Conservation (phyloP, 768 basidiomycete species). For the Suillus subaureus region DNA sequence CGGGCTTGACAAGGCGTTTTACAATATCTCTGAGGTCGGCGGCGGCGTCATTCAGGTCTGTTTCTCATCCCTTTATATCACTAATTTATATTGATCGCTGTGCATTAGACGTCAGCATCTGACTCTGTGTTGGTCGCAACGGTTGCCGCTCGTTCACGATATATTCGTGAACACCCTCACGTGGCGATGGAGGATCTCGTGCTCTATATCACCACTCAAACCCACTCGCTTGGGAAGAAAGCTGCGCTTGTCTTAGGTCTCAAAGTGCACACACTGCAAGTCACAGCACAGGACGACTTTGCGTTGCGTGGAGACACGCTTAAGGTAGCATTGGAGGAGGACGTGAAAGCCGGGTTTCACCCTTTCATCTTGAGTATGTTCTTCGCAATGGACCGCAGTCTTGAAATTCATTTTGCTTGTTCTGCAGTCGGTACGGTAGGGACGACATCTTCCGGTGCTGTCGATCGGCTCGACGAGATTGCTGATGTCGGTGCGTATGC, state of each 20-base stretch:
- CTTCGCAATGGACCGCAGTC: neutral
- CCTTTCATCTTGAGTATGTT: conserved; percentile 79
- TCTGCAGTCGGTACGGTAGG: conserved; percentile 82
- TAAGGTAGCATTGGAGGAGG: conserved; percentile 62
- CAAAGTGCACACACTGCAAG: conserved; percentile 69
- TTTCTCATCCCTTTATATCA: neutral
- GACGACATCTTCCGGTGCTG: conserved; percentile 87
- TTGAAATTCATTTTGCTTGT: neutral
- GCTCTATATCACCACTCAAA: conserved; percentile 88
- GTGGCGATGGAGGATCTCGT: conserved; percentile 62
- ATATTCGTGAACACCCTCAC: conserved; percentile 50
- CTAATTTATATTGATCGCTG: neutral
- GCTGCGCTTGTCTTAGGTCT: conserved; percentile 84
- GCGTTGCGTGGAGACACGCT: conserved; percentile 70
- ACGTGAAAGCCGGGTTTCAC: conserved; percentile 55
- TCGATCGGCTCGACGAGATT: conserved; percentile 80
- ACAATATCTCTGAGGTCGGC: conserved; percentile 65
- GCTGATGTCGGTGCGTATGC: conserved; percentile 59
- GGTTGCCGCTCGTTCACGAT: conserved; percentile 77
- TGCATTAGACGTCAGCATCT: conserved; percentile 74
- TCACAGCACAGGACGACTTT: conserved; percentile 63
- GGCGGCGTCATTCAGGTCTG: conserved; percentile 83
- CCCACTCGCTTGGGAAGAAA: conserved; percentile 81
- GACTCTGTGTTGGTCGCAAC: conserved; percentile 77
- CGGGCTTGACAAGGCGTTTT: conserved; percentile 67